Percentiles rank a stretch among this genome's conserved stretches.
Evolutionary conservation across 371 early-diverging fungal genomes (phyloP).

Genomic region (Mortierella polycephala): DNA sequence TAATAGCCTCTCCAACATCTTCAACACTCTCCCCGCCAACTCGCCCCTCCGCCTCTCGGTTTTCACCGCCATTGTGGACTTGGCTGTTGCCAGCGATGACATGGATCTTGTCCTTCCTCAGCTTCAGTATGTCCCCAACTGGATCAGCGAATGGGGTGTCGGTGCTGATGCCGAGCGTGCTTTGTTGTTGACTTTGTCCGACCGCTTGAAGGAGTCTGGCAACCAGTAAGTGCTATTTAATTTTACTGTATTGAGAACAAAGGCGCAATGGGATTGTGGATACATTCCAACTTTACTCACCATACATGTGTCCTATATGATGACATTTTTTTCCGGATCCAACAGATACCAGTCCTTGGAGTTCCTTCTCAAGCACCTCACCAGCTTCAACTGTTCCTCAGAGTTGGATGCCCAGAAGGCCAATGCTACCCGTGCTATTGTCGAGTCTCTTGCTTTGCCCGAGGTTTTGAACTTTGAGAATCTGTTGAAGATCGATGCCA

Average conservation of each 20-base stretch:
- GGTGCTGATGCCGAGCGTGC: conserved; percentile 64
- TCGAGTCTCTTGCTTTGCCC: conserved; percentile 75
- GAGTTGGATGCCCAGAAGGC: conserved; percentile 59
- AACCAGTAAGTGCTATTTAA: conserved; percentile 64
- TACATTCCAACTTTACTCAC: too few species aligned
- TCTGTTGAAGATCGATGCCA: conserved; percentile 72
- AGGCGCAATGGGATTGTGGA: too few species aligned
- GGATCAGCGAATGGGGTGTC: conserved; percentile 84
- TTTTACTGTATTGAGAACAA: neutral
- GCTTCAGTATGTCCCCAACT: conserved; percentile 71
- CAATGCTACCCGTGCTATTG: conserved; percentile 50
- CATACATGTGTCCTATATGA: too few species aligned
- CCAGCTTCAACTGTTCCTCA: conserved; percentile 61
- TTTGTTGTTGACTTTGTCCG: conserved; percentile 72
- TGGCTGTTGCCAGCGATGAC: conserved; percentile 78
- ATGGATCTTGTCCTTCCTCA: conserved; percentile 75
- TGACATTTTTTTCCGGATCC: neutral
- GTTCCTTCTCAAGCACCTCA: conserved; percentile 69
- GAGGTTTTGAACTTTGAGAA: conserved; percentile 86
- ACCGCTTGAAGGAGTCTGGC: conserved; percentile 70
- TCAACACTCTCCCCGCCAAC: conserved; percentile 76
- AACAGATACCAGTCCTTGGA: conserved; percentile 20
- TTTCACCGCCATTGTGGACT: conserved; percentile 79
- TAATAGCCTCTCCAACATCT: conserved; percentile 82
- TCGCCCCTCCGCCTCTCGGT: conserved; percentile 76